Percentiles rank a stretch among this genome's conserved stretches.
Conservation (phyloP, 1,139 yeast genomes). For the Maudiozyma humilis region DNA sequence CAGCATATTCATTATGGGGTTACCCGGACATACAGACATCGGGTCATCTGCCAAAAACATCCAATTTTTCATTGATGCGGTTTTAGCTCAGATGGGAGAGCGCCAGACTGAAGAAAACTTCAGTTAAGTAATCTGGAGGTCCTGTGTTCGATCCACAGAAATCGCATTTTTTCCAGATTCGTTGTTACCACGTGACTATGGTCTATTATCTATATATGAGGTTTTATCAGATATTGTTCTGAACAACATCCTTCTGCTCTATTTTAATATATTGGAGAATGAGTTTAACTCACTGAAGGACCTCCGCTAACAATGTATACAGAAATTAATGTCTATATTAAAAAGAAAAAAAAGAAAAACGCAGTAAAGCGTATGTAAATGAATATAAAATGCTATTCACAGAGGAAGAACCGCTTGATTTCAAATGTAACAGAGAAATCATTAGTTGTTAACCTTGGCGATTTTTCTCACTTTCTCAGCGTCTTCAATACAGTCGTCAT, state of each 20-base stretch:
- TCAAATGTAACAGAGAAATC: background rate
- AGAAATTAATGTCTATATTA: background rate
- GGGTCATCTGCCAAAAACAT: too few species aligned
- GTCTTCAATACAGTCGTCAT: slow-evolving; percentile 1
- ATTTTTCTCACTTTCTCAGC: background rate
- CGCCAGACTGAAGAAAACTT: slow-evolving; percentile 28
- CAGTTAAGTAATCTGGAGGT: slow-evolving; percentile 34
- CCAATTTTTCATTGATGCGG: slow-evolving; percentile 12
- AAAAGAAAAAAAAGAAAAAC: too few species aligned
- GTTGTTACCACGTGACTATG: background rate
- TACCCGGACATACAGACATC: too few species aligned
- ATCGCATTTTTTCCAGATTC: slow-evolving; percentile 41
- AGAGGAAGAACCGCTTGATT: background rate
- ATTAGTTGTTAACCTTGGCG: background rate
- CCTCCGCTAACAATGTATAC: too few species aligned
- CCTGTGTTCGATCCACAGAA: slow-evolving; percentile 93
- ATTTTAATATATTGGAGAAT: too few species aligned
- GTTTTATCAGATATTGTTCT: background rate
- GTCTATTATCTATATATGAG: too few species aligned
- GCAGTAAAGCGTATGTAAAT: background rate
- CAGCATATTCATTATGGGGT: too few species aligned
- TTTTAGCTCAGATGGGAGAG: slow-evolving; percentile 30
- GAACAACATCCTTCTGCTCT: background rate
- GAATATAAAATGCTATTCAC: background rate
- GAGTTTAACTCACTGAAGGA: too few species aligned